These are phyloP conservation scores for Petunia hybrid DNA, from an alignment of 305 asterid species.

Conservation along the genomic window DNA sequence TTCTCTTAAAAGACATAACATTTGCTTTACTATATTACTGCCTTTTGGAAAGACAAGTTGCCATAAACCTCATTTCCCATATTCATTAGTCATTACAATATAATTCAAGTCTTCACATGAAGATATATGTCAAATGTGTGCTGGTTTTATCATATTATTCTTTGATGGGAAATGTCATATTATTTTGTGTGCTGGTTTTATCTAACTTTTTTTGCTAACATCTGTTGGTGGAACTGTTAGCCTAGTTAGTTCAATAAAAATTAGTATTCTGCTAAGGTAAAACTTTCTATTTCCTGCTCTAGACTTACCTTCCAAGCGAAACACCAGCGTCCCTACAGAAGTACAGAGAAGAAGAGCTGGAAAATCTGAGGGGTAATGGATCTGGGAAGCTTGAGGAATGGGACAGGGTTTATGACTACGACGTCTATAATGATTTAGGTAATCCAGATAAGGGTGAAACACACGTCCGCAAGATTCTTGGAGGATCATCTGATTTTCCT, in stretches of 20 bases:
- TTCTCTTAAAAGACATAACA: constrained; percentile 31
- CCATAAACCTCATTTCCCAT: too few relatives aligned
- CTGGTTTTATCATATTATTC: not conserved
- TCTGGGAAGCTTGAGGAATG: constrained; percentile 70
- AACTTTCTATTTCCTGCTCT: constrained; percentile 64
- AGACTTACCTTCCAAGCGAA: constrained; percentile 71
- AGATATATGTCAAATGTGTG: not conserved
- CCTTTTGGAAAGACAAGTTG: not conserved
- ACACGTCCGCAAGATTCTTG: constrained; percentile 66
- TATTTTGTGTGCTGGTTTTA: not conserved
- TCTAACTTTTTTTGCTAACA: not conserved
- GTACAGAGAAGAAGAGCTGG: constrained; percentile 75
- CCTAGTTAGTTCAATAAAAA: constrained; percentile 57
- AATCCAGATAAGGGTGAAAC: constrained; percentile 68
- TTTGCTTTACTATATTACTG: not conserved
- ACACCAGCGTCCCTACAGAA: constrained; percentile 68
- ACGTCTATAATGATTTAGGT: constrained; percentile 78
- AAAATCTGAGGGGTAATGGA: constrained; percentile 71
- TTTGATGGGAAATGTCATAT: too few relatives aligned
- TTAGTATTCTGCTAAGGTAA: constrained; percentile 69
- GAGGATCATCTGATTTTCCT: constrained; percentile 73
- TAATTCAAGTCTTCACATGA: too few relatives aligned
- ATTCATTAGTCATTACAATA: too few relatives aligned
- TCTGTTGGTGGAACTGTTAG: constrained; percentile 34
- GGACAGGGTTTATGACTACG: constrained; percentile 95